phyloP scores from a whole-genome alignment of 2,329 filamentous ascomycete species.

The Boeremia exigua region DNA sequence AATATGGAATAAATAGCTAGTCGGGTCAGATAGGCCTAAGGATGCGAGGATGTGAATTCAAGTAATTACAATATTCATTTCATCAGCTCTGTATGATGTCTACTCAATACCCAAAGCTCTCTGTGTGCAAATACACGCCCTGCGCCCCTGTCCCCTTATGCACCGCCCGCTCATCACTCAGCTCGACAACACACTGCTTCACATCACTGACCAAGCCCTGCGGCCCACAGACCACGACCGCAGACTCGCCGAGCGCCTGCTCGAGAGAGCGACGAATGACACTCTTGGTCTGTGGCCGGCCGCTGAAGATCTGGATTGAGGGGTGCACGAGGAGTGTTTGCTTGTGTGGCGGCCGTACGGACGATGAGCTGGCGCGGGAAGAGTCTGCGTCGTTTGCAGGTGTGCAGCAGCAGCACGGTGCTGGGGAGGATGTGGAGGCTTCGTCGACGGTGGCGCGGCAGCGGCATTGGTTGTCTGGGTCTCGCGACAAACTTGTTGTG shows the following conservation, averaged over 20 bases:
- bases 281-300: conserved; percentile 59
- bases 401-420: conserved; percentile 26
- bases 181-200: conserved; percentile 59
- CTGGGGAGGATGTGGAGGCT: conserved; percentile 13
- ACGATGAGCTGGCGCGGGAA: conserved; percentile 12
- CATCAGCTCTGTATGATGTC: neutral
- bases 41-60: conserved; percentile 6
- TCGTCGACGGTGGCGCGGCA: conserved; percentile 56
- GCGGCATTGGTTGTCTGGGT: conserved; percentile 52
- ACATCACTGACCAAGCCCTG: conserved; percentile 61
- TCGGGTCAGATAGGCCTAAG: neutral
- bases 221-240: conserved; percentile 68
- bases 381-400: neutral
- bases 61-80: neutral
- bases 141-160: conserved; percentile 72
- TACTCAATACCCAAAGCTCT: conserved; percentile 60
- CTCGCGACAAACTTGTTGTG: neutral
- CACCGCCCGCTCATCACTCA: conserved; percentile 70
- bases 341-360: conserved; percentile 15
- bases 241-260: conserved; percentile 66
- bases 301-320: conserved; percentile 51
- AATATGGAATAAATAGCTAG: neutral
- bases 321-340: conserved; percentile 38
- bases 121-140: conserved; percentile 66
- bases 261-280: conserved; percentile 64